Conservation (phyloP, 371 early-diverging fungal species). For the Rhizopus stolonifer region DNA sequence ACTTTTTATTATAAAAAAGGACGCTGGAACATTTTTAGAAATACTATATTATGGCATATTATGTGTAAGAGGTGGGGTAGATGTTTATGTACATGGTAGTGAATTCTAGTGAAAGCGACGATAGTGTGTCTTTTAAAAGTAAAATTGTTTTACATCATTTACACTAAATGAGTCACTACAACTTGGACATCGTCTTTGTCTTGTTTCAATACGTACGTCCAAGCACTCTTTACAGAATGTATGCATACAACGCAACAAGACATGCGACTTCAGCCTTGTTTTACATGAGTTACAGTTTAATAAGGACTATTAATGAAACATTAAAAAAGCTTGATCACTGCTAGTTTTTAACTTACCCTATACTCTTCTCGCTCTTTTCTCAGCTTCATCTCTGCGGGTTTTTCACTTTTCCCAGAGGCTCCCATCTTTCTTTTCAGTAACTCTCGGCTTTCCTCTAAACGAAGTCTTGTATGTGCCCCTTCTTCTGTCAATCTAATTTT, state of each 20-base stretch:
- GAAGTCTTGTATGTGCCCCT: conserved; percentile 52
- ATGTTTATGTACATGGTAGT: conserved; percentile 4
- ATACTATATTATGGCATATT: neutral
- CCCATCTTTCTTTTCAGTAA: conserved; percentile 51
- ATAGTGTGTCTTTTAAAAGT: conserved; percentile 53
- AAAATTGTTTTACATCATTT: conserved; percentile 91
- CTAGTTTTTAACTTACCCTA: conserved; percentile 27
- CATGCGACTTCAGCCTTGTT: conserved; percentile 80
- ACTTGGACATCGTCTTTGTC: conserved; percentile 98
- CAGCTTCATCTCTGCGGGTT: conserved; percentile 35
- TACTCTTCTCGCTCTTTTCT: conserved; percentile 42
- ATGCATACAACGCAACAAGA: conserved; percentile 90
- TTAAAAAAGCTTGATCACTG: neutral
- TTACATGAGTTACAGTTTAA: conserved; percentile 90
- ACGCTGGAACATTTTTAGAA: neutral
- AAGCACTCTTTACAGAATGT: conserved; percentile 97
- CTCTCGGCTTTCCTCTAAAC: conserved; percentile 59
- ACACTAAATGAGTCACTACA: conserved; percentile 92
- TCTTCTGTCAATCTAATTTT: conserved; percentile 58
- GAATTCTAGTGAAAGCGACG: neutral
- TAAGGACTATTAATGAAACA: conserved; percentile 51
- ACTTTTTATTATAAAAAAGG: neutral
- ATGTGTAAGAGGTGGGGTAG: neutral
- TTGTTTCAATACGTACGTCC: conserved; percentile 81
- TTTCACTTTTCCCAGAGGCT: conserved; percentile 33